Base-by-base conservation (phyloP, 306 rosid genomes). In the Rosa rugosa region DNA sequence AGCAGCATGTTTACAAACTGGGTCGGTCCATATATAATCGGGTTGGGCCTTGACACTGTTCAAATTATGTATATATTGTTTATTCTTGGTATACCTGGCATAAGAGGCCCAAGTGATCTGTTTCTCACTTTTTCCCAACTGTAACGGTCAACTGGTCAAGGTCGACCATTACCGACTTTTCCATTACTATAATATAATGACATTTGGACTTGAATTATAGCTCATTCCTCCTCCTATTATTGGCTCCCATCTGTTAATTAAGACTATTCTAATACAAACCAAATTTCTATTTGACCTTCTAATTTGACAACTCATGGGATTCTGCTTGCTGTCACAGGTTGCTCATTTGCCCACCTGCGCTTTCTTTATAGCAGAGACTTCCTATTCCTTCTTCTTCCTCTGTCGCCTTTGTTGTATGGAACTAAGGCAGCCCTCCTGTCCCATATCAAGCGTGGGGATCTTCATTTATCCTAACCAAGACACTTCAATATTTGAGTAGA, bases 231-330 rank as follows among this genome's bases (percentile, higher is more conserved):
- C 2, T 44, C 46, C 46, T 42, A 42, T 8, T 1, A 2, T 22
- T 5, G 59, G 5, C 11, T 46, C 18, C 11, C 36, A 31, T 5
- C 11, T 69, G 18, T 44, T 9, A 46, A 34, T 51, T 46, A 16
- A 38, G 72, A 69, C 76, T 20, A 69, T 69, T 80, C 79, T 75
- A 56, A 57, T 63, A 14, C 4, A 5, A 31, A 11, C 2, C 40
- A 20, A 31, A 5, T 46, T 42, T 57, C 45, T 5, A 23, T 23
- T 63, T 60, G 74, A 71, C 69, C 53, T 70, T 51, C 47, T 16
- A 50, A 70, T 63, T 60, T 76, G 78, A 76, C 77, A 40, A 62
- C 59, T n/a, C 23, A 14, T 4, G 34, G 64, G 45, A 17, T 34
- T 64, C 9, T 34, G n/a, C 44, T 11, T 62, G 41, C 68, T 65